phyloP scores from a whole-genome alignment of 1,284 basidiomycete species.

The Volvariella volvacea region DNA sequence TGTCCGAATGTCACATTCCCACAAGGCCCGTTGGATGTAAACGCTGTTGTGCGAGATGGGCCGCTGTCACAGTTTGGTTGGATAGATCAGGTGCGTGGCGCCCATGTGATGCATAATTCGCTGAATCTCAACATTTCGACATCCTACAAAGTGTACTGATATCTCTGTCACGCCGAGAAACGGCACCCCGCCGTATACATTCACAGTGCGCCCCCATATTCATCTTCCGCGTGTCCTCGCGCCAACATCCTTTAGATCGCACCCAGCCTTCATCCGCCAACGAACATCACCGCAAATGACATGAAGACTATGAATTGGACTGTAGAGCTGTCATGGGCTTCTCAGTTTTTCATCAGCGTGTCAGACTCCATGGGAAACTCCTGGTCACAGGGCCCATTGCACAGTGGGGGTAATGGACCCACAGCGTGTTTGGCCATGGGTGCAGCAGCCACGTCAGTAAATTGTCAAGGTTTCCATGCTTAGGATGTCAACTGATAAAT shows the following conservation, averaged over 20 bases:
- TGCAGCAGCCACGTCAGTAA: slow-evolving; percentile 6
- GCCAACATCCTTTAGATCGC: slow-evolving; percentile 32
- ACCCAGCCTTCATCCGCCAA: slow-evolving; percentile 53
- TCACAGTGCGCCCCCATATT: slow-evolving; percentile 57
- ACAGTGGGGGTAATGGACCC: slow-evolving; percentile 27
- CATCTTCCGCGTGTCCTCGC: slow-evolving; percentile 34
- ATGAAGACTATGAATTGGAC: slow-evolving; percentile 48
- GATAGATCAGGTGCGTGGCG: slow-evolving; percentile 38
- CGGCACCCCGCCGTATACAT: slow-evolving; percentile 51
- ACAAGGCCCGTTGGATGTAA: slow-evolving; percentile 33
- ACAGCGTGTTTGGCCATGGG: slow-evolving; percentile 25
- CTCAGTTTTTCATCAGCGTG: slow-evolving; percentile 50
- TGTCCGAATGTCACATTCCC: slow-evolving; percentile 46
- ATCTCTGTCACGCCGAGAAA: slow-evolving; percentile 45
- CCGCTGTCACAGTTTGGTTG: slow-evolving; percentile 52
- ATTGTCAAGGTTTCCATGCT: neutral
- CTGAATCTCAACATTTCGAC: slow-evolving; percentile 2
- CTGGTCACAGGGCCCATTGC: slow-evolving; percentile 53
- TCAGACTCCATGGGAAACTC: slow-evolving; percentile 40
- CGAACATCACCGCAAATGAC: slow-evolving; percentile 41
- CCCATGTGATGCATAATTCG: neutral
- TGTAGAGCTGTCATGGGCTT: slow-evolving; percentile 46
- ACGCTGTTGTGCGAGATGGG: slow-evolving; percentile 37
- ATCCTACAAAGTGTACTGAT: slow-evolving; percentile 39
- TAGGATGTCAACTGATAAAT: slow-evolving; percentile 5